phyloP scores from a whole-genome alignment of 225 moss, liverwort and hornwort genomes.

The Climacium dendroides region DNA sequence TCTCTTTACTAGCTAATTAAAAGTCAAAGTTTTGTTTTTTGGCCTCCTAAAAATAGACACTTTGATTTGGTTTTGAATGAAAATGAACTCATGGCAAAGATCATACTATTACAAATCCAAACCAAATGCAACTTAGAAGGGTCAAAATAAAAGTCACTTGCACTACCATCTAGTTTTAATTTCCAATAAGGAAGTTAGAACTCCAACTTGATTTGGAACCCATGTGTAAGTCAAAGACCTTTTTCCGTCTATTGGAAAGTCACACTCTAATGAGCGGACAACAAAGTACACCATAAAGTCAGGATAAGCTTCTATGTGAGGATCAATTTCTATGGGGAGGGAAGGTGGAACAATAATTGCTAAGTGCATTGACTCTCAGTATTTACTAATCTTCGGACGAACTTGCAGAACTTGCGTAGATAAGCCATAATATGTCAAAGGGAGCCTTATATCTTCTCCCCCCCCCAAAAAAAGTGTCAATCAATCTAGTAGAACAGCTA shows the following conservation, averaged over 20 bases:
- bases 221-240: not conserved
- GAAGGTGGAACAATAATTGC: not conserved
- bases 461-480: not conserved
- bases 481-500: not conserved
- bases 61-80: not conserved
- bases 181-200: not conserved
- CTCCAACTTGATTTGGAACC: not conserved
- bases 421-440: accelerated
- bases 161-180: not conserved
- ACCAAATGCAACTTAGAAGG: not conserved
- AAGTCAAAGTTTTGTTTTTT: not conserved
- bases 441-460: accelerated
- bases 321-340: too few relatives aligned
- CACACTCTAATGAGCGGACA: not conserved
- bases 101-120: not conserved
- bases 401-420: accelerated
- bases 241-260: not conserved
- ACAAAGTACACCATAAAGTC: not conserved
- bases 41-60: not conserved
- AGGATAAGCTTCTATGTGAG: not conserved
- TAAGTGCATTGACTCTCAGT: not conserved
- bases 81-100: not conserved
- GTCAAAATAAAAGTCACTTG: not conserved
- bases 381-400: accelerated
- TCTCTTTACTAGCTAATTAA: not conserved